Conservation (phyloP, 2,329 filamentous ascomycete species). For the Apiospora rasikravindrae region DNA sequence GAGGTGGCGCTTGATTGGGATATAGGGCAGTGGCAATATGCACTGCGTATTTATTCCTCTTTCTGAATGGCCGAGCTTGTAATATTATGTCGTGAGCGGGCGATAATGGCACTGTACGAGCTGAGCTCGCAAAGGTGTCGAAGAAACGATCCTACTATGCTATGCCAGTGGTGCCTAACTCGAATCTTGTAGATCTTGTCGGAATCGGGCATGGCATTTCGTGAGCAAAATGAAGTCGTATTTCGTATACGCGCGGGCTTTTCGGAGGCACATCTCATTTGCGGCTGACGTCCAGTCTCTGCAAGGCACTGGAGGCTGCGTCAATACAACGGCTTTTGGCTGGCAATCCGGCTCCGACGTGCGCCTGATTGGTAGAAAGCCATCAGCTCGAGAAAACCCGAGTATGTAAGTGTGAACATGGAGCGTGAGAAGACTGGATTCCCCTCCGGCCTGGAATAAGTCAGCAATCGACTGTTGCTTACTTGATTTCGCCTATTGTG, state of each 20-base stretch:
- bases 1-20: background rate
- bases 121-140: background rate
- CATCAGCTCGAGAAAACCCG: background rate
- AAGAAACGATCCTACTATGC: background rate
- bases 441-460: background rate
- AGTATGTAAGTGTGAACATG: background rate
- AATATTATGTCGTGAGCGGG: too few relatives aligned
- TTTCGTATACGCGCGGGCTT: background rate
- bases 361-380: background rate
- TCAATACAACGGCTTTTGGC: background rate
- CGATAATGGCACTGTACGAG: background rate
- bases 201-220: background rate
- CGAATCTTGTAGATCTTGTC: background rate
- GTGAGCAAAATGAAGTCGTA: background rate
- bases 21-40: background rate
- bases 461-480: background rate
- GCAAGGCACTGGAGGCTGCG: background rate
- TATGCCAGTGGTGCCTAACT: background rate
- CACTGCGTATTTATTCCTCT: background rate
- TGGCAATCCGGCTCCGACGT: background rate
- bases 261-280: background rate
- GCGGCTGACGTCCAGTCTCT: background rate
- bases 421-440: background rate
- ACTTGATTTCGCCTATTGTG: background rate
- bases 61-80: background rate